Conservation (phyloP, 2,329 filamentous ascomycete species). For the Arthrobotrys conoides region DNA sequence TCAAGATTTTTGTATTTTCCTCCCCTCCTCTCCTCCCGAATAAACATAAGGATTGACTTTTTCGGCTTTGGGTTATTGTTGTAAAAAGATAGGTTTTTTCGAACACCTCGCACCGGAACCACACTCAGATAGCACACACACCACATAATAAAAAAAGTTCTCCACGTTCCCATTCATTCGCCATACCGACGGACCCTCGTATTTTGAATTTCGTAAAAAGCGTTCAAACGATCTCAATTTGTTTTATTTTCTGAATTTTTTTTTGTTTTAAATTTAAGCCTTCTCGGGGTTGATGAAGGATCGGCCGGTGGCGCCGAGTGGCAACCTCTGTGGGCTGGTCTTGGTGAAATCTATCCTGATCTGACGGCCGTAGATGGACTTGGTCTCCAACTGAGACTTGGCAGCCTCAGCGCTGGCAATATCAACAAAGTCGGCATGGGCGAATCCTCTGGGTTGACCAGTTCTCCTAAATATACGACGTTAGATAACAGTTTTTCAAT, state of each 20-base stretch:
- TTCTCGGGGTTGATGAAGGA: slow-evolving; percentile 55
- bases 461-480: slow-evolving; percentile 71
- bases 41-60: slow-evolving; percentile 19
- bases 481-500: neutral
- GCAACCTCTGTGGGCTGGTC: slow-evolving; percentile 48
- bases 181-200: slow-evolving; percentile 1
- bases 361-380: slow-evolving; percentile 76
- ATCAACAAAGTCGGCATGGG: slow-evolving; percentile 83
- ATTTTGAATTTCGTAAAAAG: slow-evolving; percentile 15
- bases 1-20: neutral
- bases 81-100: slow-evolving; percentile 10
- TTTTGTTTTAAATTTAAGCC: slow-evolving; percentile 4
- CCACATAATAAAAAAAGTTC: slow-evolving; percentile 6
- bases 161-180: slow-evolving; percentile 5
- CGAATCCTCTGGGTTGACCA: slow-evolving; percentile 85
- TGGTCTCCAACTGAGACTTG: slow-evolving; percentile 72
- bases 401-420: slow-evolving; percentile 76
- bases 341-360: slow-evolving; percentile 77
- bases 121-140: slow-evolving; percentile 2
- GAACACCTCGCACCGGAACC: slow-evolving; percentile 2
- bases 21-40: neutral
- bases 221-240: slow-evolving; percentile 20
- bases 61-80: neutral
- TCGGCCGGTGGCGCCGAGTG: slow-evolving; percentile 27
- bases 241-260: slow-evolving; percentile 20